Evolutionary conservation across 805 yeast species (phyloP).

Genomic region (Komagataella pastoris): DNA sequence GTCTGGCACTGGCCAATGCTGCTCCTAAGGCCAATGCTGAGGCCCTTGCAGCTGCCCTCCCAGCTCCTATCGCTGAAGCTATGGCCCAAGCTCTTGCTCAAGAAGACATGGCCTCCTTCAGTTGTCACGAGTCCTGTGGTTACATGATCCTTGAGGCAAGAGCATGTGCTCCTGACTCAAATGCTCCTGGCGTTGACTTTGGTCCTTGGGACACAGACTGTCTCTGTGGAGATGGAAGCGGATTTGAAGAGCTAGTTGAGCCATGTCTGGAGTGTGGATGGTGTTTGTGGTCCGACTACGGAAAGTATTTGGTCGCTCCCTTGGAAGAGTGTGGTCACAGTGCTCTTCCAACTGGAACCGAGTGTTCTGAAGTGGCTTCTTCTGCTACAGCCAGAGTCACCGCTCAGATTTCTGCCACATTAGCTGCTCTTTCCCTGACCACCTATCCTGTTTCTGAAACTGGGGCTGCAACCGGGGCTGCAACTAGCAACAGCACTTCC

Average conservation of each 20-base stretch:
- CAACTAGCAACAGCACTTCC: not conserved
- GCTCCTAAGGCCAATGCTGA: slow-evolving; percentile 15
- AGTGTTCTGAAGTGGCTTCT: slow-evolving; percentile 7
- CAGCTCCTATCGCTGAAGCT: slow-evolving; percentile 14
- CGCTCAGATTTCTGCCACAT: not conserved
- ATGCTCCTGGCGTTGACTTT: slow-evolving; percentile 3
- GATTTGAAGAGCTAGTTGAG: slow-evolving; percentile 15
- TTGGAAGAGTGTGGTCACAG: slow-evolving; percentile 17
- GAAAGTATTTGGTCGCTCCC: slow-evolving; percentile 16
- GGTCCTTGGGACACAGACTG: slow-evolving; percentile 19
- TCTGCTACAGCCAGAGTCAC: slow-evolving; percentile 4
- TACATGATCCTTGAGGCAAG: slow-evolving; percentile 17
- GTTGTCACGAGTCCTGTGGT: slow-evolving; percentile 23
- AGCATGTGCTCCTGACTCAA: slow-evolving; percentile 11
- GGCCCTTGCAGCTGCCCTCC: slow-evolving; percentile 12
- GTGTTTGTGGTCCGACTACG: slow-evolving; percentile 24
- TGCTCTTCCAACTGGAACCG: slow-evolving; percentile 24
- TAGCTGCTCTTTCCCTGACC: not conserved
- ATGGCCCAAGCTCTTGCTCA: slow-evolving; percentile 15
- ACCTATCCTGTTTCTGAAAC: not conserved
- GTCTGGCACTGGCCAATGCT: slow-evolving; percentile 13
- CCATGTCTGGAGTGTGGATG: slow-evolving; percentile 26
- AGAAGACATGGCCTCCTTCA: slow-evolving; percentile 15
- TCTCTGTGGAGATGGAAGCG: slow-evolving; percentile 16
- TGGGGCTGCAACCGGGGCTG: not conserved